Base-by-base conservation (phyloP, 306 rosid species). In the Cucumis melo region DNA sequence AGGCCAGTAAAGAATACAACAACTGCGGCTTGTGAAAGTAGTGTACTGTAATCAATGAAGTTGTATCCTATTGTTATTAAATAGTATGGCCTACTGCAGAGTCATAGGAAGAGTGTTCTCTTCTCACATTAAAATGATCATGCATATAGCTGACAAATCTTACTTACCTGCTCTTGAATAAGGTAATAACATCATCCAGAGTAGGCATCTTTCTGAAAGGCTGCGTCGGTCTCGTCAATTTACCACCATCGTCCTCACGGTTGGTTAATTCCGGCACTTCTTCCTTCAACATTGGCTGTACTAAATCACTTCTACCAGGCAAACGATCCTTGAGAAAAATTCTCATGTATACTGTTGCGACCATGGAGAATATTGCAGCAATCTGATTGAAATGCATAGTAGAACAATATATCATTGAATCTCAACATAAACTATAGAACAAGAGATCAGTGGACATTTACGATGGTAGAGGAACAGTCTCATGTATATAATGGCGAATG, bases 1-100 rank as follows among this genome's bases (percentile, higher is more conserved):
- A 94, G 91, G 76, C 95, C 85, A 55, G 84, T 82, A 80, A 94
- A 90, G 86, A 94, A 88, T 55, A 80, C 79, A 78, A 94, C 89
- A 56, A 80, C 66, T 57, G 90, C 92, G 55, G 90, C 93, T 86
- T 87, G 89, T 75, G 93, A 87, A 85, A 92, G 86, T 76, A 89
- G 85, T 78, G 83, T 84, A 61, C 98, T 90, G 95, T 85, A 84
- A 75, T 64, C 74, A 55, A n/a, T 48, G 46, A 61, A 16, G 41
- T 29, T 60, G 29, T 62, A 62, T 32, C 50, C 51, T 10, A 41
- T 41, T 0, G 54, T 67, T 67, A 41, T 20, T 67, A 20, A 41
- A 41, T 20, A 41, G 74, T n/a, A 42, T 41, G 55, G 20, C 36
- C 38, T 44, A 42, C 36, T 21, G 73, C 73, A 66, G 34, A 42